These are phyloP conservation scores for Sporothrix euskadiensis DNA, from an alignment of 2,329 filamentous ascomycete species.

Conservation along the genomic window DNA sequence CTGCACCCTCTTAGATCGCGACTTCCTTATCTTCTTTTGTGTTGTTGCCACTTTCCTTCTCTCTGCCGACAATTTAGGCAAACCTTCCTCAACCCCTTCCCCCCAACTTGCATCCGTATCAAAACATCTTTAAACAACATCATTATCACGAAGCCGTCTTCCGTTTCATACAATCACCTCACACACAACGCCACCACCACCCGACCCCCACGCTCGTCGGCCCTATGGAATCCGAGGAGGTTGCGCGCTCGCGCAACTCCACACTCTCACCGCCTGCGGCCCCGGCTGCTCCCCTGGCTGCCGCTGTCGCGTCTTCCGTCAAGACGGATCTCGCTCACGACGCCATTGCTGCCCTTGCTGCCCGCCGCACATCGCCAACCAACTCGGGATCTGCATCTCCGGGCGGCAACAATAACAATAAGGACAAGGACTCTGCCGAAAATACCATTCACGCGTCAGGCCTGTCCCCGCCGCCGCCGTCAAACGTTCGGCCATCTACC, in stretches of 20 bases:
- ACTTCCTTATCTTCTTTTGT: neutral
- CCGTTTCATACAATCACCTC: neutral
- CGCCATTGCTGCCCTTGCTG: slow-evolving; percentile 21
- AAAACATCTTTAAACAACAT: neutral
- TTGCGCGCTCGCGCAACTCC: neutral
- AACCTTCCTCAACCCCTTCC: neutral
- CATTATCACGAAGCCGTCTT: neutral
- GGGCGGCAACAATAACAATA: neutral
- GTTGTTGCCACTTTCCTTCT: neutral
- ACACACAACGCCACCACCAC: neutral
- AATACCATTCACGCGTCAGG: slow-evolving; percentile 19
- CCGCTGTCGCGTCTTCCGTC: neutral
- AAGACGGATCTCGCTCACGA: neutral
- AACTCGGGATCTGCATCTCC: neutral
- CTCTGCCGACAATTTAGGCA: neutral
- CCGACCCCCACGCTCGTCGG: neutral
- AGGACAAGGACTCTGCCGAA: slow-evolving; percentile 1
- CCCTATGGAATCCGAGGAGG: slow-evolving; percentile 14
- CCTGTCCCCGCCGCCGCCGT: slow-evolving; percentile 10
- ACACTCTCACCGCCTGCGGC: neutral
- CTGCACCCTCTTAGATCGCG: neutral
- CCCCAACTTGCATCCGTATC: neutral
- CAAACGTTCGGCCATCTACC: neutral
- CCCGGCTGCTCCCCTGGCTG: neutral
- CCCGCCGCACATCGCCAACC: neutral